Base-by-base conservation (phyloP, 2,329 filamentous ascomycete genomes). In the Blumeria graminis region DNA sequence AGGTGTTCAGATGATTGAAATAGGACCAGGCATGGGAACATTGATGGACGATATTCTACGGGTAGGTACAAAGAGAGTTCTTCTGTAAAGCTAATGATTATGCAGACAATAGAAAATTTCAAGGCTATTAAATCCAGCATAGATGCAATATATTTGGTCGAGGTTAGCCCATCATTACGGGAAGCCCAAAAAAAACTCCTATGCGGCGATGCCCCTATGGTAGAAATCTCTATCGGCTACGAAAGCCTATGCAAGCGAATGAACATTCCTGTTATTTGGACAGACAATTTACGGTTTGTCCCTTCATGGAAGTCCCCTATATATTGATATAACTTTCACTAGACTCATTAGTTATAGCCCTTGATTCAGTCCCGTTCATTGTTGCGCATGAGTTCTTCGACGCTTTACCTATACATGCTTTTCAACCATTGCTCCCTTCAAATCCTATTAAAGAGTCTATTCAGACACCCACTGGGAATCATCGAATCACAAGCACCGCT, bases 311-410 rank as follows among this genome's bases (percentile, higher is more conserved):
- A 60, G 54, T 56, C 57, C 13, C 46, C 1, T 13, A 18, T 39
- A 14, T 43, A 32, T 55, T 32, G 32, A 2, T 34, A 46, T 35
- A 6, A 28, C 1, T 34, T 36, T 10, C 38, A 28, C 22, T 4
- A 28, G 22, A 28, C 22, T 28, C 4, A 28, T 28, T 28, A 28
- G 6, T 55, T n/a, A 55, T 61, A 82, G 80, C 78, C 59, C 70
- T 79, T 22, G 74, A 76, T 58, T 85, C 84, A 65, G 85, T 81
- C 22, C 90, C 92, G 0, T 93, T 96, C 68, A 94, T 98, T 59
- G 78, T 96, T 53, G 92, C 92, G 4, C 92, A 98, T 68, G 92
- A 98, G 67, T 96, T 98, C 74, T 98, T 98, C 71, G 92, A 98
- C 63, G 92, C 92, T 1, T 80, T 98, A 0, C 92, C 92, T 36